These are phyloP conservation scores for Ophiosphaerella narmari DNA, from an alignment of 2,329 filamentous ascomycete species.

Conservation along the genomic window DNA sequence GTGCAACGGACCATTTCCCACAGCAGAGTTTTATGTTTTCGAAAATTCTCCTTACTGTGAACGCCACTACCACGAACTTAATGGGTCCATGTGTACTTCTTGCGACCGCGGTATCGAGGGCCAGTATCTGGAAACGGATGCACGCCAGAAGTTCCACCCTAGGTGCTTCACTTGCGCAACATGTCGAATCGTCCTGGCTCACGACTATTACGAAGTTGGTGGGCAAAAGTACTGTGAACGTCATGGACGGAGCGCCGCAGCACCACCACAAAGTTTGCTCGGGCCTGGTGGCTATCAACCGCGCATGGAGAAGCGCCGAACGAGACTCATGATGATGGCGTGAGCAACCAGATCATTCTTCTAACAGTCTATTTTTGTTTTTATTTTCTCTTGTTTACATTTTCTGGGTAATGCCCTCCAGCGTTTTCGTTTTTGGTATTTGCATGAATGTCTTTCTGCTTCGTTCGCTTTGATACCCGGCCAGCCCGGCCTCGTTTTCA, in stretches of 20 bases:
- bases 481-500: constrained; percentile 22
- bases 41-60: constrained; percentile 88
- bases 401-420: constrained; percentile 11
- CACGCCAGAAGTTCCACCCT: constrained; percentile 79
- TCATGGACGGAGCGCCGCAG: constrained; percentile 70
- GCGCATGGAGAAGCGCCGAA: constrained; percentile 54
- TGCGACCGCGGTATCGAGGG: constrained; percentile 91
- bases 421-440: constrained; percentile 13
- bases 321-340: constrained; percentile 58
- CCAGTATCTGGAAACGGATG: constrained; percentile 85
- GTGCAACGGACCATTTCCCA: constrained; percentile 79
- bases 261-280: constrained; percentile 44
- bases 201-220: constrained; percentile 90
- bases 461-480: constrained; percentile 27
- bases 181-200: constrained; percentile 72
- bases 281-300: constrained; percentile 43
- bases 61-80: constrained; percentile 88
- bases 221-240: constrained; percentile 83
- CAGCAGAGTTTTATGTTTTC: constrained; percentile 90
- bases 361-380: constrained; percentile 1
- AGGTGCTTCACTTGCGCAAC: constrained; percentile 83
- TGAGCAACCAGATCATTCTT: constrained; percentile 19
- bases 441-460: constrained; percentile 18
- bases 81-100: constrained; percentile 79
- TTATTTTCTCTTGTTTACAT: constrained; percentile 6